Base-by-base conservation (phyloP, 768 basidiomycete species). In the Boletus sp. region DNA sequence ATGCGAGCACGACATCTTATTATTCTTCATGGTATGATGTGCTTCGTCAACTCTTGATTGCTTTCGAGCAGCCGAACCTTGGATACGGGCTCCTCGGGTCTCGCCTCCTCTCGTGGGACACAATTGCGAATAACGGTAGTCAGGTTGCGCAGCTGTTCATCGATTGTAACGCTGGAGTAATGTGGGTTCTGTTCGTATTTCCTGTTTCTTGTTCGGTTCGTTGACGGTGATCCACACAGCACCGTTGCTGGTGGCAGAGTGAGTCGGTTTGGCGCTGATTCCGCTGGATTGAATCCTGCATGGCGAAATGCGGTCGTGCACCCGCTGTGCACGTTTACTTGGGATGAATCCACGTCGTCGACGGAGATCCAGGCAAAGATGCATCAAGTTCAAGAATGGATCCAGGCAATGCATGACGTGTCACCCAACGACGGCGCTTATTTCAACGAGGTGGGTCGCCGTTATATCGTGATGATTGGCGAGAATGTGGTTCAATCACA, bases 291-390 rank as follows among this genome's bases (percentile, higher is more conserved):
- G 15, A 75, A 80, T 63, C 81, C 80, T 15, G 76, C 75, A 0
- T 83, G 81, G 37, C 71, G 81, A n/a, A 67, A 73, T n/a, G 73
- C 79, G 1, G 48, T 80, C 11, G 18, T 55, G 3, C 52, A 64
- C 35, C 6, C 33, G 11, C 0, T 7, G 0, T 57, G 44, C 9
- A 50, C 54, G 12, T 12, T 57, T 51, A 11, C 33, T 17, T 58
- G 74, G 70, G 51, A 49, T 0, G 71, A 73, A 14, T 59, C 58
- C 3, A 47, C 65, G 2, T 35, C 64, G 0, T 28, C 52, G 6
- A 37, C 10, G 12, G 37, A 37, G 37, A 5, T 73, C 15, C n/a
- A 20, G 5, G 46, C 40, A 10, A 10, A 42, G 28, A 49, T 62
- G 20, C 32, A 57, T 4, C 63, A 65, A 9, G 17, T 65, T 2